A percentile compares a stretch with the other conserved stretches of the same genome.
phyloP scores from a whole-genome alignment of 495 filamentous ascomycete genomes.

The Glonium stellatum region DNA sequence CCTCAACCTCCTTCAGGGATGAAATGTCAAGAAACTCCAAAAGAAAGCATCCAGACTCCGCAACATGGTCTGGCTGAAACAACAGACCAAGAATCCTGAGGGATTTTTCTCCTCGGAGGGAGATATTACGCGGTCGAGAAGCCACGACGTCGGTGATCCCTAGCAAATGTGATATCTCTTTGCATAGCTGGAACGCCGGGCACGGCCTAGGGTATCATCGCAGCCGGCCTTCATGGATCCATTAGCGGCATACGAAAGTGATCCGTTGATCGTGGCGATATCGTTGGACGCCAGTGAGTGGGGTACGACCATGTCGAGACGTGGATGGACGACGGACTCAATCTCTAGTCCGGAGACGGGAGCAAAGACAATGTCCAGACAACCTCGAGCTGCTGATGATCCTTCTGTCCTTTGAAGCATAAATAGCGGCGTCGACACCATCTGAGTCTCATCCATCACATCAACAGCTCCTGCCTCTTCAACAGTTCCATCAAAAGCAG shows the following conservation, averaged over 20 bases:
- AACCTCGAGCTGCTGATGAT: slow-evolving; percentile 4
- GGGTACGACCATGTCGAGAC: slow-evolving; percentile 27
- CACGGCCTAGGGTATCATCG: slow-evolving; percentile 32
- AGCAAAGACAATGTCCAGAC: slow-evolving; percentile 15
- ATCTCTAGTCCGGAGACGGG: slow-evolving; percentile 21
- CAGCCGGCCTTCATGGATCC: slow-evolving; percentile 22
- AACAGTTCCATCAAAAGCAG: slow-evolving; percentile 15
- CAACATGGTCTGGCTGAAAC: slow-evolving; percentile 20
- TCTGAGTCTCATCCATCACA: slow-evolving; percentile 14
- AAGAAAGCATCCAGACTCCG: slow-evolving; percentile 20
- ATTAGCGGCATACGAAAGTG: slow-evolving; percentile 28
- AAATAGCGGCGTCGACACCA: slow-evolving; percentile 26
- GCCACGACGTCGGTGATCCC: slow-evolving; percentile 29
- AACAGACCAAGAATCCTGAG: slow-evolving; percentile 25
- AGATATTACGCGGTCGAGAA: slow-evolving; percentile 29
- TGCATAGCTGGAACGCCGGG: slow-evolving; percentile 25
- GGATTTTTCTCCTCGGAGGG: slow-evolving; percentile 22
- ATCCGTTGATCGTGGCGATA: slow-evolving; percentile 29
- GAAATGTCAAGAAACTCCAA: slow-evolving; percentile 19
- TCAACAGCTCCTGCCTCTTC: slow-evolving; percentile 18
- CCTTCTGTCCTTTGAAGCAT: slow-evolving; percentile 18
- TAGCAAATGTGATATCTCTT: slow-evolving; percentile 30
- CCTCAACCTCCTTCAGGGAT: slow-evolving; percentile 22
- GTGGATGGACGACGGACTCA: slow-evolving; percentile 24
- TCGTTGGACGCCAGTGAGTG: slow-evolving; percentile 28